Conservation (phyloP, 176 grass and related monocot genomes). For the Pharus latifolius region DNA sequence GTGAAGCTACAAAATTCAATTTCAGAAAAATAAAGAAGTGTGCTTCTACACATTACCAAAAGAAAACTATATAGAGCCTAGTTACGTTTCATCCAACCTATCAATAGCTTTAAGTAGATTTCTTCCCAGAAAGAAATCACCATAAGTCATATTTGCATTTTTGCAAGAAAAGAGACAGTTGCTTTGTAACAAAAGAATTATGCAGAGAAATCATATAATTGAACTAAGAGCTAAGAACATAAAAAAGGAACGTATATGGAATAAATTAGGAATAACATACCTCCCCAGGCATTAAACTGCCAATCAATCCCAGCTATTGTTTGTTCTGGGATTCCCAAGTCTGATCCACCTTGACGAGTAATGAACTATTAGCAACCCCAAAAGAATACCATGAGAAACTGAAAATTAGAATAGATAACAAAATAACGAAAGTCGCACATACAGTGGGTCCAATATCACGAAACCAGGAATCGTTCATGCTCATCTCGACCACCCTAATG, state of each 20-base stretch:
- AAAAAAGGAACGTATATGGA: neutral
- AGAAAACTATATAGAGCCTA: no score
- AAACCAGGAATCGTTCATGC: constrained; percentile 94
- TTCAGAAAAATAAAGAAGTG: neutral
- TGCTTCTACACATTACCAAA: neutral
- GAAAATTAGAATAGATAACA: neutral
- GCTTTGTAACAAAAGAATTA: no score
- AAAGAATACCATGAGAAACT: neutral
- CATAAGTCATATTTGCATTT: neutral
- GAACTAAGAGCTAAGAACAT: no score
- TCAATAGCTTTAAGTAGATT: no score
- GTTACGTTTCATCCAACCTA: no score
- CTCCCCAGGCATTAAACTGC: constrained; percentile 96
- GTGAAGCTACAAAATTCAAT: neutral
- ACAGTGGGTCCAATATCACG: constrained; percentile 93
- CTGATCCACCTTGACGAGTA: constrained; percentile 13
- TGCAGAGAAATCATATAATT: no score
- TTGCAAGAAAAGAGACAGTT: neutral
- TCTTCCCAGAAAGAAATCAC: neutral
- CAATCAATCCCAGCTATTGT: constrained; percentile 85
- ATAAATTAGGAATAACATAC: constrained; percentile 32
- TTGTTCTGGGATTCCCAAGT: constrained; percentile 6
- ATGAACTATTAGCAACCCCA: constrained; percentile 43
- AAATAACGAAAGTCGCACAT: neutral
- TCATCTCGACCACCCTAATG: constrained; percentile 94